Evolutionary conservation across 108 stramenopile genomes (phyloP), one percentile per base, ranked within the genome.

Genomic region (Skeletonema tropicum): DNA sequence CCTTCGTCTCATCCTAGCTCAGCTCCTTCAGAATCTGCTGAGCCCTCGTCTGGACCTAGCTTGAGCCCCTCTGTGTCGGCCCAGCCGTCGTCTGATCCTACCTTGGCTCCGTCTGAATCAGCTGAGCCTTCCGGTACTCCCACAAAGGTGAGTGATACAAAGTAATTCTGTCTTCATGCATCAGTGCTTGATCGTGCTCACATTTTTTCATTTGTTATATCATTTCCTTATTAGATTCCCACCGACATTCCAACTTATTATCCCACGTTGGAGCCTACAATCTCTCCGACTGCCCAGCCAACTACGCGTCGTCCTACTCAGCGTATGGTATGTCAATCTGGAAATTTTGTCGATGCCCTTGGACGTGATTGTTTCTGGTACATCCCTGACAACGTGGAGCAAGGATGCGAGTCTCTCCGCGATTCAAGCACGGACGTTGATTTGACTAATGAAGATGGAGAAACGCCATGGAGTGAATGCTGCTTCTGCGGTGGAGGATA

Each of bases 281-380:
- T 17, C 48, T 1, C 48, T 55, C 52, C 52, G 23, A 55, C 52
- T 1, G 0, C 23, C 23, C 52, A 21, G 6, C 52, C 52, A 17
- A 21, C 52, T 55, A 55, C 52, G 9, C 52, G 52, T 9, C 52
- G 52, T 23, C 52, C 52, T 55, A 55, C 52, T 7, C 52, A 55
- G n/a, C 19, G 7, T 0, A 21, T 8, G 6, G 52, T 55, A 2
- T 55, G 52, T 25, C 21, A 55, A 23, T 55, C 52, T 23, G 52
- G 52, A 23, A 23, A 1, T 9, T 55, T 55, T 6, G 52, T 55
- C 1, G 52, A 55, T 55, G 23, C 52, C 23, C 52, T 55, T 2
- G 52, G 23, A 23, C 23, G 52, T 9, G 52, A 55, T 9, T 55
- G 52, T 9, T 55, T 55, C 21, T 55, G 52, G 52, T 55, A 55